These are phyloP conservation scores for Linnemannia elongata DNA, from an alignment of 192 early-diverging fungal species.

Conservation along the genomic window DNA sequence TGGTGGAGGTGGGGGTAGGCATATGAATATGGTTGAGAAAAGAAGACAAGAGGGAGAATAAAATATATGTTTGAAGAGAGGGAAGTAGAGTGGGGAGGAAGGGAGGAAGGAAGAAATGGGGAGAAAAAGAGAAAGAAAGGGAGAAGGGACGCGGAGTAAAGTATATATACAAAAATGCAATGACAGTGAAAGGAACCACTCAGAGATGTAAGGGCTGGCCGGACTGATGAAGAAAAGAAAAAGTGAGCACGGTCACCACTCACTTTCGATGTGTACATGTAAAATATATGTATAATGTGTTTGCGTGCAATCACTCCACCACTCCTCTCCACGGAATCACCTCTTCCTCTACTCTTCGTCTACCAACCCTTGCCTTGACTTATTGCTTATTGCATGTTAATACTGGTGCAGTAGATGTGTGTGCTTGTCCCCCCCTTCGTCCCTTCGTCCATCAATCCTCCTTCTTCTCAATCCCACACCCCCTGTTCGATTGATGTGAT, in stretches of 20 bases:
- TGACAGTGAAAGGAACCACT: background rate
- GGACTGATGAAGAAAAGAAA: background rate
- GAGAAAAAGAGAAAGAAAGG: background rate
- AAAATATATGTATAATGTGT: no score
- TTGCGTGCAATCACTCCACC: background rate
- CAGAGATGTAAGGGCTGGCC: background rate
- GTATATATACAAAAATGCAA: background rate
- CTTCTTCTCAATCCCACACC: no score
- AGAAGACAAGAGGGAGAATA: no score
- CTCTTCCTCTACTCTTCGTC: no score
- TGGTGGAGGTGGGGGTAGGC: background rate
- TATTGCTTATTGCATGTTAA: no score
- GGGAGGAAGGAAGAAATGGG: background rate
- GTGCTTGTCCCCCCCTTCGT: no score
- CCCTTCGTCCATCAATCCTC: no score
- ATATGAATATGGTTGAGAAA: background rate
- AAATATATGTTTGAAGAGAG: no score
- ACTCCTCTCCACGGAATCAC: background rate
- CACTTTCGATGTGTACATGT: background rate
- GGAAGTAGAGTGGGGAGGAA: background rate
- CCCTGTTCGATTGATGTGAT: no score
- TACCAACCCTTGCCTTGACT: no score
- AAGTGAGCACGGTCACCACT: background rate
- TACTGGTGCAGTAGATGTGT: no score
- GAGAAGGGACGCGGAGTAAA: background rate